Percentiles rank a stretch among this genome's conserved stretches.
Conservation (phyloP, 345 rosid species). For the Geranium brycei region DNA sequence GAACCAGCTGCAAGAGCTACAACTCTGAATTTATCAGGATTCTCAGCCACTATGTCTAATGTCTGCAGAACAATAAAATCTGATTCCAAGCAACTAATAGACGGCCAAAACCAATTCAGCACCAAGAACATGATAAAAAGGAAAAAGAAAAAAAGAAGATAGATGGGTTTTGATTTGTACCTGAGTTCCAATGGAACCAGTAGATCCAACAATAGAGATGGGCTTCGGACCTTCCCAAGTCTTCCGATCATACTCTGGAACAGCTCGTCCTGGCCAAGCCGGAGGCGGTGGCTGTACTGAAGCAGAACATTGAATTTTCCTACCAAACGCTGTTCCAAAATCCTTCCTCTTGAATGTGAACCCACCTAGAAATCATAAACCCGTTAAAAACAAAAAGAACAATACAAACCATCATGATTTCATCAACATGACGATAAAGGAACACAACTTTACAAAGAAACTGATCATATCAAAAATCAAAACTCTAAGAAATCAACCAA, state of each 20-base stretch:
- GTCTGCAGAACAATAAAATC: slow-evolving; percentile 40
- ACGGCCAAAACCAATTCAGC: background rate
- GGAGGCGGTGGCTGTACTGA: slow-evolving; percentile 45
- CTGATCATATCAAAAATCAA: background rate
- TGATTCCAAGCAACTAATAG: background rate
- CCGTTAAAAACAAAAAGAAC: slow-evolving; percentile 1
- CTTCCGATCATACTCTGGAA: slow-evolving; percentile 44
- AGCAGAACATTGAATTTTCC: slow-evolving; percentile 56
- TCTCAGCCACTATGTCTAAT: slow-evolving; percentile 76
- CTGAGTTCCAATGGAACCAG: slow-evolving; percentile 99
- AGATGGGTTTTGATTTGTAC: slow-evolving; percentile 16
- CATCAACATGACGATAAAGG: background rate
- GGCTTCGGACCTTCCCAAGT: slow-evolving; percentile 92
- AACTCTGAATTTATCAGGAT: slow-evolving; percentile 75
- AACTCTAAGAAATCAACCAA: background rate
- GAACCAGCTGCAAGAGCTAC: slow-evolving; percentile 98
- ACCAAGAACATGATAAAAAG: too few species aligned
- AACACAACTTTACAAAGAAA: background rate
- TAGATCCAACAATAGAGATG: slow-evolving; percentile 80
- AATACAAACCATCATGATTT: too few species aligned
- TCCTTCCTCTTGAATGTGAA: slow-evolving; percentile 45
- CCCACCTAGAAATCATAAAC: slow-evolving; percentile 33
- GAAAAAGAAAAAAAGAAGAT: background rate
- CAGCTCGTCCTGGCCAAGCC: slow-evolving; percentile 95
- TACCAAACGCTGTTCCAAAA: slow-evolving; percentile 23